phyloP scores from a whole-genome alignment of 768 basidiomycete genomes.

The Antrodiella citrinella region DNA sequence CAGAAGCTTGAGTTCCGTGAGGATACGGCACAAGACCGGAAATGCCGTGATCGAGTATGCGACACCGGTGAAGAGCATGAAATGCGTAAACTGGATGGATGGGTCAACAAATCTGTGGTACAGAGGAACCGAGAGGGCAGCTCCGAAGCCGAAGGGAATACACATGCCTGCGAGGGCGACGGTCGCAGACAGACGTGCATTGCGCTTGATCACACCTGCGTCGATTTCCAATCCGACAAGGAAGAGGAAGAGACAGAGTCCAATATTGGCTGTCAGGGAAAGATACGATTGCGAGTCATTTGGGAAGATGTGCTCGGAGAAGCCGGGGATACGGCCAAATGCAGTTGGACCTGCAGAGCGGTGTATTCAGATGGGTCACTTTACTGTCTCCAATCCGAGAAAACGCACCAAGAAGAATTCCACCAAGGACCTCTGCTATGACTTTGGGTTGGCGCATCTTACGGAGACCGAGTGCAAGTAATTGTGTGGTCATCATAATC shows the following conservation, averaged over 20 bases:
- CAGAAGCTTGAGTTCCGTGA: conserved; percentile 85
- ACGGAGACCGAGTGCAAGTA: conserved; percentile 64
- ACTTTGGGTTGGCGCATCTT: conserved; percentile 80
- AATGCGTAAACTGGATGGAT: conserved; percentile 70
- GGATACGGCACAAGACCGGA: conserved; percentile 78
- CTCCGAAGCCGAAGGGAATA: conserved; percentile 83
- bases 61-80: conserved; percentile 91
- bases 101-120: conserved; percentile 69
- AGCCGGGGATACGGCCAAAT: conserved; percentile 80
- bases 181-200: conserved; percentile 55
- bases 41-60: conserved; percentile 87
- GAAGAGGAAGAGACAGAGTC: conserved; percentile 83
- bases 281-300: conserved; percentile 63
- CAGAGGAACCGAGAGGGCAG: conserved; percentile 57
- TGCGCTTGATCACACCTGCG: conserved; percentile 63
- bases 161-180: conserved; percentile 81
- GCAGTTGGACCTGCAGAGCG: conserved; percentile 36
- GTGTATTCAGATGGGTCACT: not conserved
- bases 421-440: conserved; percentile 79
- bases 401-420: conserved; percentile 69
- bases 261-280: conserved; percentile 83
- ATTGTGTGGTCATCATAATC: conserved; percentile 73
- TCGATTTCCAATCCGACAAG: conserved; percentile 94
- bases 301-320: conserved; percentile 83
- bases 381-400: not conserved